phyloP scores from a whole-genome alignment of 2,329 filamentous ascomycete genomes.

The Neopestalotiopsis sp. region DNA sequence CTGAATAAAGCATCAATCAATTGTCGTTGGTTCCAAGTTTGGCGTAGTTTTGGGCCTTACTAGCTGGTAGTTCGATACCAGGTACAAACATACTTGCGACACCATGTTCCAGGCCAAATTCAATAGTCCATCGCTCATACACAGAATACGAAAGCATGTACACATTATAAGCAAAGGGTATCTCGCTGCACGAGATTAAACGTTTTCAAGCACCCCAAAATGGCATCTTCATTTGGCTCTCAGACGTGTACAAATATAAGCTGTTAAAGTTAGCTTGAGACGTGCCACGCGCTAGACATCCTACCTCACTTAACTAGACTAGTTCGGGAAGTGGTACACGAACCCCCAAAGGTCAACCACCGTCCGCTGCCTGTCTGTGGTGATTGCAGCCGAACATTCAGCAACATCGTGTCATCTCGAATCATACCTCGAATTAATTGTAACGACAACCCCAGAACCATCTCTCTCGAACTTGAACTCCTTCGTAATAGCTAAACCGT shows the following conservation, averaged over 20 bases:
- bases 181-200: too few species aligned
- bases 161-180: too few species aligned
- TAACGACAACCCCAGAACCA: neutral
- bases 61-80: neutral
- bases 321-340: constrained; percentile 11
- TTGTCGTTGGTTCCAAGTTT: neutral
- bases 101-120: neutral
- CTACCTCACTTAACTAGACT: neutral
- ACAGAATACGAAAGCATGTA: too few species aligned
- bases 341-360: constrained; percentile 16
- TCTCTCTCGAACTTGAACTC: neutral
- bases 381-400: constrained; percentile 8
- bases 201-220: too few species aligned
- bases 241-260: neutral
- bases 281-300: constrained; percentile 12
- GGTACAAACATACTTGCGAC: neutral
- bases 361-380: constrained; percentile 8
- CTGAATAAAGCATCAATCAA: neutral
- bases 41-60: neutral
- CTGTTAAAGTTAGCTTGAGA: neutral
- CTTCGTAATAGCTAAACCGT: neutral
- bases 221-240: neutral
- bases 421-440: neutral
- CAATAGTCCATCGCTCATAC: too few species aligned
- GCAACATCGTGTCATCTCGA: constrained; percentile 2